These are phyloP conservation scores for Powellomyces hirtus DNA, from an alignment of 192 early-diverging fungal species.

Conservation along the genomic window DNA sequence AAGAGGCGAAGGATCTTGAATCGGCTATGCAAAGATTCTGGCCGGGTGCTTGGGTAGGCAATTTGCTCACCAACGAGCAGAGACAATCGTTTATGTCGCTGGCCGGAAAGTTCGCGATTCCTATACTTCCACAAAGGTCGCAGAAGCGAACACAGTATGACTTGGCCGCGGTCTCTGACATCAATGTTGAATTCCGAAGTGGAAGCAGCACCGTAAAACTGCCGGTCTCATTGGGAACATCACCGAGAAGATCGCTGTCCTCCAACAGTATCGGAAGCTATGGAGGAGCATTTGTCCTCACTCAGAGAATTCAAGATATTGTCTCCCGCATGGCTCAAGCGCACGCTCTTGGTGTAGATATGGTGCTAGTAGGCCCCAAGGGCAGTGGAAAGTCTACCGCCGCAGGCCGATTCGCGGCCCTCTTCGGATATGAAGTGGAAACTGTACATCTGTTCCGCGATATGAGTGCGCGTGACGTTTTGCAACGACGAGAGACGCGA, in stretches of 20 bases:
- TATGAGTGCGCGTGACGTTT: conserved; percentile 75
- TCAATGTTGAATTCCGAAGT: not conserved
- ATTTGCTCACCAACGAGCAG: conserved; percentile 19
- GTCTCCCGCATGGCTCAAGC: conserved; percentile 35
- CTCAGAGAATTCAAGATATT: conserved; percentile 26
- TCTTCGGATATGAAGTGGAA: conserved; percentile 62
- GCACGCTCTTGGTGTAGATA: conserved; percentile 45
- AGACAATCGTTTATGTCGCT: conserved; percentile 14
- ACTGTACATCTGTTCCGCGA: conserved; percentile 74
- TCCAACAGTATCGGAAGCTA: conserved; percentile 4
- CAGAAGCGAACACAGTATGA: conserved; percentile 5
- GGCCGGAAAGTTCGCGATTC: conserved; percentile 7
- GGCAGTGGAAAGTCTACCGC: conserved; percentile 72
- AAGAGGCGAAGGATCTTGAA: conserved; percentile 8
- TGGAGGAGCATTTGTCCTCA: conserved; percentile 22
- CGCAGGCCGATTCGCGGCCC: conserved; percentile 56
- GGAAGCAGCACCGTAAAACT: not conserved
- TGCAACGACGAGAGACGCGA: conserved; percentile 72
- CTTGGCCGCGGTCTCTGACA: not conserved
- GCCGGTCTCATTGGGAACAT: not conserved
- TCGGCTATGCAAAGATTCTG: conserved; percentile 17
- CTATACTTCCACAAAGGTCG: not conserved
- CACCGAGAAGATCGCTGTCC: not conserved
- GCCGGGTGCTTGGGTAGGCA: conserved; percentile 32
- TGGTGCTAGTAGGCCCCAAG: conserved; percentile 71